Base-by-base conservation (phyloP, 768 basidiomycete genomes). In the Boletales sp. region DNA sequence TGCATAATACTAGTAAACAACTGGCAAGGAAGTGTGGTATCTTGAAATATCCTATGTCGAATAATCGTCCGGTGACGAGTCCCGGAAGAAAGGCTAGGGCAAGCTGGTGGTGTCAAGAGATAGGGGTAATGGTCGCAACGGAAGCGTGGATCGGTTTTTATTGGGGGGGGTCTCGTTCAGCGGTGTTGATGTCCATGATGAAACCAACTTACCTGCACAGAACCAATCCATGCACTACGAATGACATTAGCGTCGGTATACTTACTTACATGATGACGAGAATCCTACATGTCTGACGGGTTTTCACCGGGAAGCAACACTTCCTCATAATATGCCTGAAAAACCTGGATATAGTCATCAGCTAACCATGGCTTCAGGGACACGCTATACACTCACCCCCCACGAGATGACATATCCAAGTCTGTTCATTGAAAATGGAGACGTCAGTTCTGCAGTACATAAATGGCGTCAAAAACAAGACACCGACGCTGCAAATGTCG, bases 181-280 rank as follows among this genome's bases (percentile, higher is more conserved):
- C 4, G 15, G 36, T 43, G 28, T 21, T 35, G 7, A 36, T 5
- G 34, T 46, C 0, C 28, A 30, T 1, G 11, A 6, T 1, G 11
- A 31, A 8, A 12, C 32, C 53, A 21, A 51, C 58, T 4, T 41
- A 82, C 86, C 71, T 88, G 87, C 19, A 83, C 69, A 1, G 87
- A 90, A 6, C 88, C 87, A 32, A 90, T 90, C 87, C 87, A 90
- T 38, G 87, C 80, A 40, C 87, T 88, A 52, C 19, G n/a, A 44
- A 51, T 8, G 13, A n/a, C 8, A 33, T 57, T 32, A 54, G 19
- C 34, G 7, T 15, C 30, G 9, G 18, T 18, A 21, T 12, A 25
- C 17, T 41, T 28, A 1, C 28, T 41, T 28, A 1, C 28, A 25
- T n/a, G 28, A 19, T 7, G 12, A 42, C 12, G 30, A 1, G 4